Evolutionary conservation across 2,329 filamentous ascomycete genomes (phyloP).

Genomic region (Parastagonospora avenae): DNA sequence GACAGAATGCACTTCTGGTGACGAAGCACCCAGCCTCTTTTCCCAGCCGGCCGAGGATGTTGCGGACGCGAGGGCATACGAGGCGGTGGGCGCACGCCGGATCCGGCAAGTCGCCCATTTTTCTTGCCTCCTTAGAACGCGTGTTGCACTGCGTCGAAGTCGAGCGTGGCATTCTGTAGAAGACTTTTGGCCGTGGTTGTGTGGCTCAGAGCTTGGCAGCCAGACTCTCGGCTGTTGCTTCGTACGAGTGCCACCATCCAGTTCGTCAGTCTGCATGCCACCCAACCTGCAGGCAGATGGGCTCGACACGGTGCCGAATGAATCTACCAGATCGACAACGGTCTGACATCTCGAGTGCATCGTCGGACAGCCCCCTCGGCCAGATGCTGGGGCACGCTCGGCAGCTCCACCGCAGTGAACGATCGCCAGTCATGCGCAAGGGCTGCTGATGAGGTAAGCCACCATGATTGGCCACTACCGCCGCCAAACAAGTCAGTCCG

Average conservation of each 20-base stretch:
- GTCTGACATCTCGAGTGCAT: conserved; percentile 19
- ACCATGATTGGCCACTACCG: conserved; percentile 16
- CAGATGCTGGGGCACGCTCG: conserved; percentile 10
- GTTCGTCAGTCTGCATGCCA: conserved; percentile 5
- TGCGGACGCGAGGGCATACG: conserved; percentile 18
- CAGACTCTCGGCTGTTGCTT: conserved; percentile 6
- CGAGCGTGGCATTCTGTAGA: conserved; percentile 14
- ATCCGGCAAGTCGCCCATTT: conserved; percentile 14
- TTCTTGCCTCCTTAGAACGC: conserved; percentile 23
- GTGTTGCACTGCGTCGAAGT: conserved; percentile 23
- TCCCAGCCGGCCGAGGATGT: conserved; percentile 19
- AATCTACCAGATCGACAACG: conserved; percentile 2
- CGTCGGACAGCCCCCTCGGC: conserved; percentile 7
- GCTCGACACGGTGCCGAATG: background rate
- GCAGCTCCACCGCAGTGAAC: conserved; percentile 18
- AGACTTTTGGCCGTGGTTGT: background rate
- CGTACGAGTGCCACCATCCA: conserved; percentile 1
- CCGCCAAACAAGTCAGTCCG: conserved; percentile 27
- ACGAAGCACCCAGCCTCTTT: conserved; percentile 47
- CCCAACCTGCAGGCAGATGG: conserved; percentile 5
- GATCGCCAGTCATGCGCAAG: conserved; percentile 30
- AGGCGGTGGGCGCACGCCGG: conserved; percentile 6
- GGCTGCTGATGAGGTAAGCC: background rate
- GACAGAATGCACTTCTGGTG: conserved; percentile 30
- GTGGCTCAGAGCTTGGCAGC: conserved; percentile 22